Conservation (phyloP, 768 basidiomycete species). For the Rhizopogon vesiculosus region DNA sequence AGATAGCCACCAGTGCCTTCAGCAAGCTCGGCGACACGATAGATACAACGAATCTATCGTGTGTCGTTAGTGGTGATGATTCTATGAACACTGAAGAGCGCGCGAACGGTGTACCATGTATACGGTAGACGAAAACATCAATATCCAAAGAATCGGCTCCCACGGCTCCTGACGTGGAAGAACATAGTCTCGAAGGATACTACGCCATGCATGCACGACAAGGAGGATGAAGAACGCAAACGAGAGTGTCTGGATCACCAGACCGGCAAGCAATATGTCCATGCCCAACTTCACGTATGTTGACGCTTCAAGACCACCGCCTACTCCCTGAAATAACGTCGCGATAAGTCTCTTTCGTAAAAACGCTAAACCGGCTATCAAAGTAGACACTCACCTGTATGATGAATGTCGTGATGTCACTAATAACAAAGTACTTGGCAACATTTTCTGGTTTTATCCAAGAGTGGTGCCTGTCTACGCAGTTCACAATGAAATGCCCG, state of each 20-base stretch:
- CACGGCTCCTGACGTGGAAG: conserved; percentile 10
- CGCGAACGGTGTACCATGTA: conserved; percentile 17
- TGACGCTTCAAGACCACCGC: conserved; percentile 15
- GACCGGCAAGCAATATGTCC: conserved; percentile 19
- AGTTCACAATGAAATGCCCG: conserved; percentile 19
- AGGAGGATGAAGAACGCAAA: conserved; percentile 18
- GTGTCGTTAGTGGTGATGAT: not conserved
- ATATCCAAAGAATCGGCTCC: conserved; percentile 11
- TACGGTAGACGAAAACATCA: conserved; percentile 20
- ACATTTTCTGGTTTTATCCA: conserved; percentile 21
- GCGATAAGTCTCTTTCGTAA: too few relatives aligned
- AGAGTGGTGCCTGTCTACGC: conserved; percentile 14
- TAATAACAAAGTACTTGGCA: conserved; percentile 19
- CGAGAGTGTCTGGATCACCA: conserved; percentile 20
- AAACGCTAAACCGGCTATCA: not conserved
- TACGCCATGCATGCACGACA: conserved; percentile 6
- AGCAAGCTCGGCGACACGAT: conserved; percentile 21
- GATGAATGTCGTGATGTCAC: conserved; percentile 22
- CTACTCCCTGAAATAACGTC: conserved; percentile 11
- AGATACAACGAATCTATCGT: conserved; percentile 22
- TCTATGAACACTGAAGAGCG: not conserved
- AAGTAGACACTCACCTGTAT: conserved; percentile 18
- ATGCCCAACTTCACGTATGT: conserved; percentile 7
- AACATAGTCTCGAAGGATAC: conserved; percentile 8
- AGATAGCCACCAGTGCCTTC: conserved; percentile 18